Base-by-base conservation (phyloP, 176 grass and related monocot species). In the Bothriochloa decipiens region DNA sequence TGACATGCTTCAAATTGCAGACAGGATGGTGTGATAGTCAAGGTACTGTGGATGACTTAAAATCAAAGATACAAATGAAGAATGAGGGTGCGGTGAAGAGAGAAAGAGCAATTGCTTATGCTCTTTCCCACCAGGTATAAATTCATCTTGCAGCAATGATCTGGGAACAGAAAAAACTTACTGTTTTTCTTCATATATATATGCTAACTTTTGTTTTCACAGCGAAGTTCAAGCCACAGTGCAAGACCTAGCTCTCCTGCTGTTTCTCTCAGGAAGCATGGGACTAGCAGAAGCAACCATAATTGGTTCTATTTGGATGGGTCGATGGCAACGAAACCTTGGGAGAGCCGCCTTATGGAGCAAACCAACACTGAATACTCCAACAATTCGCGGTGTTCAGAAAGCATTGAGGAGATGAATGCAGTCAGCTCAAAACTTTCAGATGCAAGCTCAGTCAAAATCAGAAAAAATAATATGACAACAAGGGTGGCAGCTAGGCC, bases 21-120 rank as follows among this genome's bases (percentile, higher is more conserved):
- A 85, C 82, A 41, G 91, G 92, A 82, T 98, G 95, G 95, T 98
- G 95, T 77, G 85, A 91, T 62, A 91, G 87, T 71, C 92, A 78
- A 77, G 91, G 92, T 46, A 98, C 89, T 66, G 40, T 91, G 26
- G 89, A 90, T 67, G 95, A 93, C 67, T 32, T 98, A 11, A 91
- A 55, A 88, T 69, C 92, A 68, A 95, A 93, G 79, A 78, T 95
- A 39, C 85, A 95, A 12, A 88, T 95, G 91, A 98, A 89, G 85
- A 91, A 90, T 41, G 89, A 93, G 74, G 95, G 91, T 79, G 91
- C 87, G 11, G 80, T 93, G 15, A 98, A 90, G 72, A 91, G 92
- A 85, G 95, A 95, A 27, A 91, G 92, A 46, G 89, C 91, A 9
- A 88, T 87, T 64, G 70, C 95, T 81, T 98, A 98, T 72, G 84